A percentile compares a stretch with the other conserved stretches of the same genome.
phyloP scores from a whole-genome alignment of 306 rosid genomes.

The Malus fusca region DNA sequence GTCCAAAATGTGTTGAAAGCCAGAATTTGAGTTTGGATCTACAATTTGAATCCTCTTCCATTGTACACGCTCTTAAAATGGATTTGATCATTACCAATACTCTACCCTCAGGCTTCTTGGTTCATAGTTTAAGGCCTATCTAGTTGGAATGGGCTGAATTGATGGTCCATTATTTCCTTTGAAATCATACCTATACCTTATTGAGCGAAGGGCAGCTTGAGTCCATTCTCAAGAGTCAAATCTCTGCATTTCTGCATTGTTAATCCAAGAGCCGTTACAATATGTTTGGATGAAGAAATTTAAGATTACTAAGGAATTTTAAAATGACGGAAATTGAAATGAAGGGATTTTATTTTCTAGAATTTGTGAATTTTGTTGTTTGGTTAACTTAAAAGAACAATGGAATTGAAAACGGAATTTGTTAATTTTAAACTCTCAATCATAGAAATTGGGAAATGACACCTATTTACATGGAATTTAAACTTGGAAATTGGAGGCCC shows the following conservation, averaged over 20 bases:
- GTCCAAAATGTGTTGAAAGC: not conserved
- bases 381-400: too few species aligned
- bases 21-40: not conserved
- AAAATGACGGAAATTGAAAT: too few species aligned
- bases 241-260: too few species aligned
- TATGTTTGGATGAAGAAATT: too few species aligned
- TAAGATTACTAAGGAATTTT: too few species aligned
- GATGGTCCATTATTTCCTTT: not conserved
- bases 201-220: rapidly evolving
- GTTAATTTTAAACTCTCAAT: too few species aligned
- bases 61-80: not conserved
- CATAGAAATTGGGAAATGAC: too few species aligned
- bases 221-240: not conserved
- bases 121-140: not conserved
- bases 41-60: not conserved
- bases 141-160: not conserved
- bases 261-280: not conserved
- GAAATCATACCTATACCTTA: not conserved
- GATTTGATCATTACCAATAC: not conserved
- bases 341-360: too few species aligned
- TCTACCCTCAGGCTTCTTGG: not conserved
- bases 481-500: too few species aligned
- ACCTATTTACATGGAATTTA: too few species aligned
- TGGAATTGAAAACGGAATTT: too few species aligned
- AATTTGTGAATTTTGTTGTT: too few species aligned